Conservation (phyloP, 2,329 filamentous ascomycete genomes). For the Scolecobasidium constrictum region DNA sequence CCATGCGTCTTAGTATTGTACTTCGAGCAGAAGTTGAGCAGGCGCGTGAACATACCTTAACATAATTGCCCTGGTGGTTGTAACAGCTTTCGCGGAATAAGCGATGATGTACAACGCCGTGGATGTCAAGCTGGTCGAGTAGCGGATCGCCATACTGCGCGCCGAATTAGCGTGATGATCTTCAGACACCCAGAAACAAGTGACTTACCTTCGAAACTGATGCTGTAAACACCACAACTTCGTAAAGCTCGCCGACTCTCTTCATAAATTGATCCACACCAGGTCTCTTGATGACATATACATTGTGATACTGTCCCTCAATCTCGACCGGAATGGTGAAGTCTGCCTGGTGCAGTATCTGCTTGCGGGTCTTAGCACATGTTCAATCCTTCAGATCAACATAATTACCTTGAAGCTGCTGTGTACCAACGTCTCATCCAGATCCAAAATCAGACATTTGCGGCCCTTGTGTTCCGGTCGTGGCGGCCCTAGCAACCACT, state of each 20-base stretch:
- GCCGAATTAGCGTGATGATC: slow-evolving; percentile 12
- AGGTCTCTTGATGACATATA: slow-evolving; percentile 98
- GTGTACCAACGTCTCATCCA: slow-evolving; percentile 95
- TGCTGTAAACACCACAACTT: slow-evolving; percentile 96
- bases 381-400: background rate
- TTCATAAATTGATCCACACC: slow-evolving; percentile 99
- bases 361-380: slow-evolving; percentile 14
- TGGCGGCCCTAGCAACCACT: slow-evolving; percentile 73
- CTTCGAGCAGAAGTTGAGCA: background rate
- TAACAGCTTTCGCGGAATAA: slow-evolving; percentile 98
- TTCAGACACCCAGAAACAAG: background rate
- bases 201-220: slow-evolving; percentile 81
- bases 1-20: background rate
- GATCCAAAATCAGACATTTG: slow-evolving; percentile 89
- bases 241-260: slow-evolving; percentile 90
- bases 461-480: slow-evolving; percentile 69
- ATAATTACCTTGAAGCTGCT: slow-evolving; percentile 87
- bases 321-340: slow-evolving; percentile 99
- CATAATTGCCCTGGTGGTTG: slow-evolving; percentile 98
- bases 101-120: slow-evolving; percentile 90
- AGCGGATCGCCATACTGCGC: slow-evolving; percentile 85
- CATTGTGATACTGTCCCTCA: slow-evolving; percentile 97
- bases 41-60: slow-evolving; percentile 49
- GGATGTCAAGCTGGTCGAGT: slow-evolving; percentile 92
- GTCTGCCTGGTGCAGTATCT: slow-evolving; percentile 96